These are phyloP conservation scores for Pseudonitzschia multistriata DNA, from an alignment of 108 stramenopile genomes.

Conservation along the genomic window DNA sequence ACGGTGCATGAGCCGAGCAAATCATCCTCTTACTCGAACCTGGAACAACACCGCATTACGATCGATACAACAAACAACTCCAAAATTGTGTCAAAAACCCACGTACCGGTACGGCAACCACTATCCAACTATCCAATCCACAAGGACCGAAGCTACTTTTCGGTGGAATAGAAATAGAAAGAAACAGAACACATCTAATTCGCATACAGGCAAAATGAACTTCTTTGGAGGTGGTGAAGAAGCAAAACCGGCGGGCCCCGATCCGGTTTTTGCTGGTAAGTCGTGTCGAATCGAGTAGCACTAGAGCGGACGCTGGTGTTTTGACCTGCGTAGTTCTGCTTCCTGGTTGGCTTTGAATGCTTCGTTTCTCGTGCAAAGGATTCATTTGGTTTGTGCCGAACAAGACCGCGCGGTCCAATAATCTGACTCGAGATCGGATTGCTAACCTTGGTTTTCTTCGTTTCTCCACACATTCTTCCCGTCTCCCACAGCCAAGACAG, in stretches of 20 bases:
- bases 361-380: too few relatives aligned
- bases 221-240: constrained; percentile 61
- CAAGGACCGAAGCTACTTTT: background rate
- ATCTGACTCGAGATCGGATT: background rate
- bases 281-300: background rate
- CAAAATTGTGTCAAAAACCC: too few relatives aligned
- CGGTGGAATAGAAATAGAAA: background rate
- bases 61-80: too few relatives aligned
- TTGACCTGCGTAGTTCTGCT: background rate
- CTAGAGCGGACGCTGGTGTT: background rate
- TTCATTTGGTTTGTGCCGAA: too few relatives aligned
- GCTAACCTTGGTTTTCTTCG: background rate
- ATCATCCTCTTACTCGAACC: too few relatives aligned
- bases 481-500: constrained; percentile 70
- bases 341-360: background rate
- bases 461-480: background rate
- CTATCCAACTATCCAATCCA: background rate
- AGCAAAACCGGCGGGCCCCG: constrained; percentile 71
- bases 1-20: too few relatives aligned
- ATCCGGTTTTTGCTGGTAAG: constrained; percentile 82
- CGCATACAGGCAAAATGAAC: constrained; percentile 57
- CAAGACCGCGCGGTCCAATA: background rate
- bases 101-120: background rate
- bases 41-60: too few relatives aligned
- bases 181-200: background rate